phyloP scores from a whole-genome alignment of 257 asterid genomes.

The Ilex aquifolium region DNA sequence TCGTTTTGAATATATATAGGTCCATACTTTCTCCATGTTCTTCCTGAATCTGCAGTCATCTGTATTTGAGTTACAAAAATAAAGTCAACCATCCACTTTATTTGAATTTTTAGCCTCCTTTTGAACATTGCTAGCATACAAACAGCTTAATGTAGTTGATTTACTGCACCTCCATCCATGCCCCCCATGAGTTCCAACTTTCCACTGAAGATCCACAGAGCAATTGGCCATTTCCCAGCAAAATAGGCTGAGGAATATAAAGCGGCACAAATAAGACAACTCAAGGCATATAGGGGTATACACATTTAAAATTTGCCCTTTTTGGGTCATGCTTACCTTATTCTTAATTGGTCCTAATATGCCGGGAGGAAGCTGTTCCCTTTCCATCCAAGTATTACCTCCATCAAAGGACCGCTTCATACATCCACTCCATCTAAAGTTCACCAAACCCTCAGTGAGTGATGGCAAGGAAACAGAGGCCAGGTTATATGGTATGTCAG shows the following conservation, averaged over 20 bases:
- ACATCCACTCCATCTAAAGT: constrained; percentile 83
- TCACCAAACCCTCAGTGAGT: constrained; percentile 12
- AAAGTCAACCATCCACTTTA: constrained; percentile 1
- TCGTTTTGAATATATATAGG: constrained; percentile 57
- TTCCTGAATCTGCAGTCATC: constrained; percentile 77
- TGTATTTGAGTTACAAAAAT: constrained; percentile 21
- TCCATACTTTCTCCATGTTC: constrained; percentile 82
- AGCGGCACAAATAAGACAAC: neutral
- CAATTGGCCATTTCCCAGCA: constrained; percentile 77
- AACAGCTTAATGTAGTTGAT: neutral
- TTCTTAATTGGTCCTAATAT: constrained; percentile 91
- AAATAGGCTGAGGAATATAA: constrained; percentile 55
- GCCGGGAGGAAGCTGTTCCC: constrained; percentile 96
- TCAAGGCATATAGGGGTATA: too few relatives aligned
- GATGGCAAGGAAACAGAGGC: neutral
- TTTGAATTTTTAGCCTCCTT: neutral
- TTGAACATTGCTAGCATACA: neutral
- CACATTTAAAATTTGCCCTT: too few relatives aligned
- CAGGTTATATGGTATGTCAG: too few relatives aligned
- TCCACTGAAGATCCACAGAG: constrained; percentile 98
- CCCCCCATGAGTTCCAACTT: constrained; percentile 99
- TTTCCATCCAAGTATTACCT: constrained; percentile 74
- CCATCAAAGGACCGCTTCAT: constrained; percentile 81
- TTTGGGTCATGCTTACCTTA: constrained; percentile 36
- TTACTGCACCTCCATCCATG: constrained; percentile 86